Base-by-base conservation (phyloP, 352 stramenopile species). In the Globisporangium sylvaticum region DNA sequence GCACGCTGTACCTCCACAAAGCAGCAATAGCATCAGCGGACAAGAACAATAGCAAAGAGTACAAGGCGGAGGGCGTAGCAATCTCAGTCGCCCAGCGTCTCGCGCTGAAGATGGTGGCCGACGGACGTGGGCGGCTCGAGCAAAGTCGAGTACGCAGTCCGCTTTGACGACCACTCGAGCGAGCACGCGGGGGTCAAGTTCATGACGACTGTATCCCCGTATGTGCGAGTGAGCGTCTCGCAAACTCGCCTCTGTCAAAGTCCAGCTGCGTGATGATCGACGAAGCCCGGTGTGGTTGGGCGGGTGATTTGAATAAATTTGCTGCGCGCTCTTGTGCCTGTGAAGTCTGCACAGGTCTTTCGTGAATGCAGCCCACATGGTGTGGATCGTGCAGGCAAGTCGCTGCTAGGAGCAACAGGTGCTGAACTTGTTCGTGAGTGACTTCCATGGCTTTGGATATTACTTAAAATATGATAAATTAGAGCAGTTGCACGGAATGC, bases 41-140 rank as follows among this genome's bases (percentile, higher is more conserved):
- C 10, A 57, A 34, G 27, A 34, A 72, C 37, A 44, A 15, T 4
- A 1, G 10, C 34, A 15, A 5, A 14, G n/a, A 46, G 27, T 24
- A 1, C 29, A 55, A 6, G 1, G 46, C 22, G 29, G 58, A 64
- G 56, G 74, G 76, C 57, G 73, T 96, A 24, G 95, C 86, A 4
- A 95, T 97, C 65, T 94, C 90, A 9, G 97, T 99, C 12, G 97
- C 98, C 0, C 86, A 97, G 54, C 96, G 98, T 64, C 98, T 99
- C 3, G 92, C 97, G 3, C 74, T 98, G 60, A 98, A 99, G 74
- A 97, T 99, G 87, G 89, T n/a, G n/a, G n/a, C n/a, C 94, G 60
- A 77, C 75, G 24, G 34, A 61, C 6, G 73, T 81, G 1, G 79
- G 77, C 48, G 64, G 58, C 0, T 76, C 63, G n/a, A 64, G 66